phyloP scores from a whole-genome alignment of 106 monocot genomes.

The Acanthochlamys bracteata region DNA sequence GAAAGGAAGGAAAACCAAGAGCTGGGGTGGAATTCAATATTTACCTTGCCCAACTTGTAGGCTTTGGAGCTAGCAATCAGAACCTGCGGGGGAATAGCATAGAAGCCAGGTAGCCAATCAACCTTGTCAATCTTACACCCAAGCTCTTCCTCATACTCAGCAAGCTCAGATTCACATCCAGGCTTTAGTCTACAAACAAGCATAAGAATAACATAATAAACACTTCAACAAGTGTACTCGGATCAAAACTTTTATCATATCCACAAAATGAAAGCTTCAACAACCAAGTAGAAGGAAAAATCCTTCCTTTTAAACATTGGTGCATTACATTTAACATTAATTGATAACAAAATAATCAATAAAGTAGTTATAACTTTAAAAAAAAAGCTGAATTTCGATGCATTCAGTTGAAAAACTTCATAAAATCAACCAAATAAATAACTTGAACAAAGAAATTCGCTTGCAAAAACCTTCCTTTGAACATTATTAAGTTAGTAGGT shows the following conservation, averaged over 20 bases:
- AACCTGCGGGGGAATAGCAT: constrained; percentile 53
- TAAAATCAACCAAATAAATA: too few species aligned
- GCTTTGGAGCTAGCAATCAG: constrained; percentile 63
- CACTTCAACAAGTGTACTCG: not conserved
- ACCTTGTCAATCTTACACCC: constrained; percentile 45
- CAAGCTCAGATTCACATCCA: constrained; percentile 39
- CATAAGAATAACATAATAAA: not conserved
- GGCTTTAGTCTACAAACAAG: constrained; percentile 55
- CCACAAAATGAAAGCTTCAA: not conserved
- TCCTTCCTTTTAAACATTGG: too few species aligned
- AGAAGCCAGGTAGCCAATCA: constrained; percentile 68
- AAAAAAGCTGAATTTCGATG: too few species aligned
- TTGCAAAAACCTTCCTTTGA: too few species aligned
- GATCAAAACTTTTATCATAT: not conserved
- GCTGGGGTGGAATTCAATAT: not conserved
- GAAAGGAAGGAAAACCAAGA: too few species aligned
- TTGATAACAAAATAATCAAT: too few species aligned
- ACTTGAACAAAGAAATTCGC: too few species aligned
- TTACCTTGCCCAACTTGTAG: constrained; percentile 70
- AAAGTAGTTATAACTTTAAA: too few species aligned
- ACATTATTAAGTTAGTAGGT: too few species aligned
- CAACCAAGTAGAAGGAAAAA: too few species aligned
- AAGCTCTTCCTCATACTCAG: constrained; percentile 55
- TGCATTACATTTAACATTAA: too few species aligned
- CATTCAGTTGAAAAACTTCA: too few species aligned